Percentiles rank a stretch among this genome's conserved stretches.
Conservation (phyloP, 352 stramenopile genomes). For the Lagenidium giganteum region DNA sequence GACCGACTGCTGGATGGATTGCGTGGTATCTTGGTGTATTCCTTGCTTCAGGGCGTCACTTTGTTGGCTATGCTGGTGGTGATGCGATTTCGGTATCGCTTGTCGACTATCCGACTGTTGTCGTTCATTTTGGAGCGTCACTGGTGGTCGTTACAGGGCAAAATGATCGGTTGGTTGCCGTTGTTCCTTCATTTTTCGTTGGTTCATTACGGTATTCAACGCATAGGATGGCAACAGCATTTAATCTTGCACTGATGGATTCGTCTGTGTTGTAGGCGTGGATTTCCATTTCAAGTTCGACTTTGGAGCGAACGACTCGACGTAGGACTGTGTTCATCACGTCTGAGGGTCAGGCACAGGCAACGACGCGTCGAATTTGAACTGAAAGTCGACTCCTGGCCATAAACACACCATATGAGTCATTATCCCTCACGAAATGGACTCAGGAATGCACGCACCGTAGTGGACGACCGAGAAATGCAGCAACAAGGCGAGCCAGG, state of each 20-base stretch:
- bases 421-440: no score
- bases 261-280: slow-evolving; percentile 1
- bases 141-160: slow-evolving; percentile 10
- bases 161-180: slow-evolving; percentile 18
- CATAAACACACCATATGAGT: no score
- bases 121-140: slow-evolving; percentile 19
- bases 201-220: slow-evolving; percentile 11
- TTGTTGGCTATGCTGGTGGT: slow-evolving; percentile 9
- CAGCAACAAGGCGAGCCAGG: slow-evolving; percentile 12
- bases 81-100: slow-evolving; percentile 11
- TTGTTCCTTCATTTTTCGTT: slow-evolving; percentile 9
- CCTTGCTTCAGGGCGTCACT: slow-evolving; percentile 1
- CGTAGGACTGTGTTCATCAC: no score
- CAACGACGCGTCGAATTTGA: no score
- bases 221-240: no score
- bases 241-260: no score
- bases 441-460: slow-evolving; percentile 3
- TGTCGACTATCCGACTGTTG: slow-evolving; percentile 14
- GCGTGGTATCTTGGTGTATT: background rate
- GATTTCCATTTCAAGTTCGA: slow-evolving; percentile 8
- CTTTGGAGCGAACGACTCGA: background rate
- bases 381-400: no score
- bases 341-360: no score
- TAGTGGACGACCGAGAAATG: slow-evolving; percentile 14
- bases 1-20: background rate